These are phyloP conservation scores for Penicillium sp. DNA, from an alignment of 2,329 filamentous ascomycete species.

Conservation along the genomic window DNA sequence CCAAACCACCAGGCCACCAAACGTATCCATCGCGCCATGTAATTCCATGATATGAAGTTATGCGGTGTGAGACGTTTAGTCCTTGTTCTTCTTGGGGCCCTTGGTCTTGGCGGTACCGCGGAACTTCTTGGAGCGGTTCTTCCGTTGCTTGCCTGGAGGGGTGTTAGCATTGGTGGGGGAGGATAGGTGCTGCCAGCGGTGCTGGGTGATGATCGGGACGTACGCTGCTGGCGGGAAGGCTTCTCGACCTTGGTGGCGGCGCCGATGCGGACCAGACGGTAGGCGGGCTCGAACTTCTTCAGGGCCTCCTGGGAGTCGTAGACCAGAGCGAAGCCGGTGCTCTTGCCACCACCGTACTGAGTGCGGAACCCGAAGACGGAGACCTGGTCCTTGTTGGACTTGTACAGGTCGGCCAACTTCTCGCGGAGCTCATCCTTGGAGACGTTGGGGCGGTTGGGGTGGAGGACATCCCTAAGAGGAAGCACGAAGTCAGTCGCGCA, in stretches of 20 bases:
- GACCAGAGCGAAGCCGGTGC: slow-evolving; percentile 96
- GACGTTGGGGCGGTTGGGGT: slow-evolving; percentile 97
- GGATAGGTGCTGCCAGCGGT: neutral
- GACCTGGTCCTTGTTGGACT: slow-evolving; percentile 96
- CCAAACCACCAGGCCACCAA: slow-evolving; percentile 33
- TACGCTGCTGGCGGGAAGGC: slow-evolving; percentile 98
- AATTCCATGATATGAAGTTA: slow-evolving; percentile 24
- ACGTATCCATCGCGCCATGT: slow-evolving; percentile 26
- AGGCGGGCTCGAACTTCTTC: slow-evolving; percentile 99
- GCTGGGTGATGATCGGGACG: slow-evolving; percentile 51
- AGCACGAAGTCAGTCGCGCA: slow-evolving; percentile 28
- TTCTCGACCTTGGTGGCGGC: slow-evolving; percentile 94
- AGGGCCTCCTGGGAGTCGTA: slow-evolving; percentile 98
- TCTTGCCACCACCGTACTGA: slow-evolving; percentile 99
- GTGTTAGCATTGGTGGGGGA: slow-evolving; percentile 12
- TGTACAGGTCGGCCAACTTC: slow-evolving; percentile 96
- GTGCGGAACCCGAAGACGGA: slow-evolving; percentile 98
- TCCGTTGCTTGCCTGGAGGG: slow-evolving; percentile 94
- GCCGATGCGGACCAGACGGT: slow-evolving; percentile 94
- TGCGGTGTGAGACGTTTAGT: slow-evolving; percentile 60
- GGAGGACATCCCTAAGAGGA: slow-evolving; percentile 86
- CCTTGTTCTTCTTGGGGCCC: slow-evolving; percentile 90
- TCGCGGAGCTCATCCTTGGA: slow-evolving; percentile 97
- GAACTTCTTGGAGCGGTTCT: slow-evolving; percentile 99
- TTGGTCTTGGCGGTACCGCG: slow-evolving; percentile 98